Base-by-base conservation (phyloP, 2,329 filamentous ascomycete genomes). In the Aureobasidium sp. region DNA sequence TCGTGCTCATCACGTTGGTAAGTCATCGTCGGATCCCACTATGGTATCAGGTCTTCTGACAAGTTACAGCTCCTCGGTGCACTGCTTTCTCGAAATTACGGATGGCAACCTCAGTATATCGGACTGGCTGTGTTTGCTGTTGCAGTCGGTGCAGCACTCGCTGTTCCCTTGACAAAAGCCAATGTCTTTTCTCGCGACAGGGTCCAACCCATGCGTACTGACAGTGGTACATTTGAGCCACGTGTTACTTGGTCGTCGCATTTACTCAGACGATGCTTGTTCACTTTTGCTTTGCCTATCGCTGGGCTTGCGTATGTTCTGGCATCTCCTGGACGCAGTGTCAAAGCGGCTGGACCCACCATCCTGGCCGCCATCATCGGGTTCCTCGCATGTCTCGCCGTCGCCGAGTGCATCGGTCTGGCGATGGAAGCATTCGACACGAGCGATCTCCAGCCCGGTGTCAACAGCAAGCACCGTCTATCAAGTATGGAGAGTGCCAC, bases 371-470 rank as follows among this genome's bases (percentile, higher is more conserved):
- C 81, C 0, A 71, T 84, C 4, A 81, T 91, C 15, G 88, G 87
- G 0, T 90, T 90, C 67, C 76, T 91, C 5, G 87, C 86, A 1
- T 87, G 85, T 57, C 81, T 93, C 11, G 88, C 87, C 1, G 85
- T 90, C 49, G 84, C 88, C 2, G 89, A 92, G 73, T 91, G 88
- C 72, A 84, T 87, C 66, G 87, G 88, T 0, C 76, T 92, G 36
- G 82, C 91, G 70, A 91, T 92, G 88, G 88, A 91, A 70, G 87
- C 86, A 0, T 92, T 87, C 71, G 89, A 92, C 71, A 89, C 86
- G n/a, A 90, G 87, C 44, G 89, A 92, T 71, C 78, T 92, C 4
- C 87, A 89, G 67, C 85, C 87, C 2, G 86, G 87, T 12, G 87
- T 88, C 78, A 88, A 82, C 62, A 79, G 76, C 31, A 71, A 68